phyloP scores from a whole-genome alignment of 2,329 filamentous ascomycete species.

The Paraconiothyrium brasiliense region DNA sequence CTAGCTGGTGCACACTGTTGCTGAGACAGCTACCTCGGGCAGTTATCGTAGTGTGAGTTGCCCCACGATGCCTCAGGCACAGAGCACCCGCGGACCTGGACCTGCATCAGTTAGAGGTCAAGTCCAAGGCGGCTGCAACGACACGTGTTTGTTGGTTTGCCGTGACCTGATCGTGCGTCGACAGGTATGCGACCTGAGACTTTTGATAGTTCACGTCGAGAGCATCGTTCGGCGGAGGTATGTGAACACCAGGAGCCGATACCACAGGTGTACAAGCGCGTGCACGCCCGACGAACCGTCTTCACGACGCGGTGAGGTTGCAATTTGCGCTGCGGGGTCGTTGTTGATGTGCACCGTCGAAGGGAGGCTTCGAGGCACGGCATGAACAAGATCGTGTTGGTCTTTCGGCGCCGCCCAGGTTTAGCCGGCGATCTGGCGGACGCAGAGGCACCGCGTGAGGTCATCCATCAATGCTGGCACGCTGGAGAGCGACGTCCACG shows the following conservation, averaged over 20 bases:
- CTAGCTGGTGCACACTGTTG: not conserved
- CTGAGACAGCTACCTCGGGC: not conserved
- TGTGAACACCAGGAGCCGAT: not conserved
- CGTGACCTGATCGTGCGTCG: not conserved
- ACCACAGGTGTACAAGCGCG: not conserved
- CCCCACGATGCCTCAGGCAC: not conserved
- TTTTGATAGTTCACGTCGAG: no score
- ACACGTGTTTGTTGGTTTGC: not conserved
- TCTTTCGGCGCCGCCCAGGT: not conserved
- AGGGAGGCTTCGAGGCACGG: not conserved
- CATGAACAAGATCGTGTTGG: not conserved
- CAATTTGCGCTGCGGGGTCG: constrained; percentile 18
- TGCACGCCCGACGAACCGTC: constrained; percentile 10
- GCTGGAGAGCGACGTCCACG: not conserved
- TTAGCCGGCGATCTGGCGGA: constrained; percentile 3
- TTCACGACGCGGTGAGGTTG: not conserved
- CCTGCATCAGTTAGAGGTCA: no score
- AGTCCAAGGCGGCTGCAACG: not conserved
- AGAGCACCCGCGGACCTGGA: not conserved
- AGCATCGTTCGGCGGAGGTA: not conserved
- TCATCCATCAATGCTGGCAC: not conserved
- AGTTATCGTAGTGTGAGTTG: not conserved
- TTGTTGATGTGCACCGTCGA: constrained; percentile 14
- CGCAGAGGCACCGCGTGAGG: constrained; percentile 2
- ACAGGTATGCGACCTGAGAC: not conserved